These are phyloP conservation scores for Aspergillus neoniger DNA, from an alignment of 2,329 filamentous ascomycete species.

Conservation along the genomic window DNA sequence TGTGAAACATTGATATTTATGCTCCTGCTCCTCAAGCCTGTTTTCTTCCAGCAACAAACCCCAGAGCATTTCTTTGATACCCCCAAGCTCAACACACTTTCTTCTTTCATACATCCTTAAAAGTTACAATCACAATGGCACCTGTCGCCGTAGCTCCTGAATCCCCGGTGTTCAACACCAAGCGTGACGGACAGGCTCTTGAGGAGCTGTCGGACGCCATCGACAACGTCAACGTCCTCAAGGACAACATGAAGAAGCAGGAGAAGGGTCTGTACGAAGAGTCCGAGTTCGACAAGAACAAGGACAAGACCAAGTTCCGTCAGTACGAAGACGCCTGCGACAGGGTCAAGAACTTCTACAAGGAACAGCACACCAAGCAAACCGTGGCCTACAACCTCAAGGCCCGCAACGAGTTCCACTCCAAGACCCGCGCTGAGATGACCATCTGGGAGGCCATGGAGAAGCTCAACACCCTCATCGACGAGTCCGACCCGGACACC, in stretches of 20 bases:
- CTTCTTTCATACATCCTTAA: neutral
- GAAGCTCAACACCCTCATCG: conserved; percentile 86
- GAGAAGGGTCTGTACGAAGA: conserved; percentile 49
- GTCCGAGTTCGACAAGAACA: conserved; percentile 70
- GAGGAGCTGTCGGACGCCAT: conserved; percentile 62
- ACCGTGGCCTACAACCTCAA: conserved; percentile 73
- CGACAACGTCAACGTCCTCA: conserved; percentile 62
- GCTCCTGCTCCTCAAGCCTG: neutral
- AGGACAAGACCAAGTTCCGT: conserved; percentile 78
- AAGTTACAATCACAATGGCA: conserved; percentile 28
- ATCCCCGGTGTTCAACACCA: conserved; percentile 36
- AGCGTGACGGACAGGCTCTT: conserved; percentile 58
- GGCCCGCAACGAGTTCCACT: conserved; percentile 71
- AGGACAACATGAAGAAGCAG: conserved; percentile 51
- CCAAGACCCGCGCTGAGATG: conserved; percentile 71
- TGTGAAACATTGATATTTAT: conserved; percentile 9
- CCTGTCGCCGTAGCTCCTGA: conserved; percentile 31
- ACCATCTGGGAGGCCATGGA: conserved; percentile 90
- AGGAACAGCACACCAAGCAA: conserved; percentile 64
- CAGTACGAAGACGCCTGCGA: conserved; percentile 83
- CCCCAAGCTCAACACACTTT: neutral
- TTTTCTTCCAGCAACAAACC: conserved; percentile 2
- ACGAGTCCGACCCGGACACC: conserved; percentile 89
- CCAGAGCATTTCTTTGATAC: conserved; percentile 6
- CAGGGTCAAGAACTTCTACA: conserved; percentile 84